Base-by-base conservation (phyloP, 2,329 filamentous ascomycete genomes). In the Aspergillus sp. region DNA sequence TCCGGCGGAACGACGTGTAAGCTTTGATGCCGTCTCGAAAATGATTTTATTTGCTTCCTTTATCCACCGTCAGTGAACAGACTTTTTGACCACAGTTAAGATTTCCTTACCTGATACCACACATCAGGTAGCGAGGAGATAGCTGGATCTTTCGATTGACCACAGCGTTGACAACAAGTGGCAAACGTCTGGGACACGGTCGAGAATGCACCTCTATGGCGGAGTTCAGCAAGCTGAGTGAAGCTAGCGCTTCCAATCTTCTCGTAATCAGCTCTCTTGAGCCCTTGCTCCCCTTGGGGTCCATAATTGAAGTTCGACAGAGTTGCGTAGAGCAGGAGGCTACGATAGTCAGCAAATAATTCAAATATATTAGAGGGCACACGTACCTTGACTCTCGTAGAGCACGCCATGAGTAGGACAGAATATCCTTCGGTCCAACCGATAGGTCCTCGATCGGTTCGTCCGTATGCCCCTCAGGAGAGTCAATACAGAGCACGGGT, bases 351-450 rank as follows among this genome's bases (percentile, higher is more conserved):
- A 66, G 55, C 54, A 52, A 46, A 27, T 30, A 30, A 41, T 20
- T 2, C 41, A 53, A 10, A 50, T 53, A 23, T 6, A n/a, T 7
- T 13, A 35, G 27, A 13, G 15, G 12, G 27, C 12, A 35, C 17
- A 47, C 69, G 51, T 72, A 89, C 86, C 88, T 95, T 20, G 90
- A 88, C 69, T 98, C 93, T 53, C 95, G 91, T n/a, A 96, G 76
- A 5, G 90, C 88, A 58, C 93, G 82, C 79, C 95, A 98, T 53
- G 90, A 95, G 66, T 93, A 98, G 55, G 91, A 97, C 42, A 98
- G 70, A 15, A 95, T 78, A 58, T 94, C 89, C 62, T 96, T 97
- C 0, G 89, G 76, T 1, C 84, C 86, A 4, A 85, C 78, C 13
- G 86, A 81, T n/a, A 88, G 66, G 22, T 91, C 87, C 45, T 90